A percentile compares a stretch with the other conserved stretches of the same genome.
Evolutionary conservation across 2,329 filamentous ascomycete genomes (phyloP).

Genomic region (Fusarium chaquense): DNA sequence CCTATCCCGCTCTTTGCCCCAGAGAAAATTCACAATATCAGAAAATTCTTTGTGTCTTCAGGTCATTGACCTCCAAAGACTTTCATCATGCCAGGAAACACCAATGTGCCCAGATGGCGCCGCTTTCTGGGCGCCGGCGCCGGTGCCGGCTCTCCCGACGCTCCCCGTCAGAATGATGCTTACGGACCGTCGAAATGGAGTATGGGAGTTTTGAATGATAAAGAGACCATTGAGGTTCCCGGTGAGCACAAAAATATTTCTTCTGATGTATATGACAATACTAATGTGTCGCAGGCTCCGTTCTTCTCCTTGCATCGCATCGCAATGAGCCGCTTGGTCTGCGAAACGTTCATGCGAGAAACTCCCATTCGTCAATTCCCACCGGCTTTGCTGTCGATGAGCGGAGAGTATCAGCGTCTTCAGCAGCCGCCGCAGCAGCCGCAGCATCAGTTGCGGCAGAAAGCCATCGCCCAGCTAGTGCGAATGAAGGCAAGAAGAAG

Average conservation of each 20-base stretch:
- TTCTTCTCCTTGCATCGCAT: conserved; percentile 66
- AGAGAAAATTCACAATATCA: not conserved
- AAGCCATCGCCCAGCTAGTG: conserved; percentile 25
- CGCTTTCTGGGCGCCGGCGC: conserved; percentile 36
- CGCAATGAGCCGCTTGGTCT: conserved; percentile 71
- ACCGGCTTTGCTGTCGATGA: conserved; percentile 57
- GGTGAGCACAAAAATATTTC: conserved; percentile 62
- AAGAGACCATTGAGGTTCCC: conserved; percentile 85
- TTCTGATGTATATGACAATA: not conserved
- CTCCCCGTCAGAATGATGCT: conserved; percentile 19
- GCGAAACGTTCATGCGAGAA: conserved; percentile 67
- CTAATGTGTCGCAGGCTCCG: conserved; percentile 61
- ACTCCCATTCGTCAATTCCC: conserved; percentile 69
- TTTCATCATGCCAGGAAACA: conserved; percentile 34
- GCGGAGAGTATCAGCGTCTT: conserved; percentile 48
- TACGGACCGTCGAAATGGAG: conserved; percentile 61
- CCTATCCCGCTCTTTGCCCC: conserved; percentile 4
- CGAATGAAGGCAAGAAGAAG: conserved; percentile 71
- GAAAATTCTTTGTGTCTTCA: not conserved
- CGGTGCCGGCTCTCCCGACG: conserved; percentile 14
- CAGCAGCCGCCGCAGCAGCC: conserved; percentile 11
- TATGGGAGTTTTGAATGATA: conserved; percentile 87
- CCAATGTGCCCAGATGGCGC: conserved; percentile 31
- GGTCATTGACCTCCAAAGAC: not conserved
- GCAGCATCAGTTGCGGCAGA: conserved; percentile 13